A percentile compares a stretch with the other conserved stretches of the same genome.
Evolutionary conservation across 2,329 filamentous ascomycete genomes (phyloP).

Genomic region (Xylaria digitata): DNA sequence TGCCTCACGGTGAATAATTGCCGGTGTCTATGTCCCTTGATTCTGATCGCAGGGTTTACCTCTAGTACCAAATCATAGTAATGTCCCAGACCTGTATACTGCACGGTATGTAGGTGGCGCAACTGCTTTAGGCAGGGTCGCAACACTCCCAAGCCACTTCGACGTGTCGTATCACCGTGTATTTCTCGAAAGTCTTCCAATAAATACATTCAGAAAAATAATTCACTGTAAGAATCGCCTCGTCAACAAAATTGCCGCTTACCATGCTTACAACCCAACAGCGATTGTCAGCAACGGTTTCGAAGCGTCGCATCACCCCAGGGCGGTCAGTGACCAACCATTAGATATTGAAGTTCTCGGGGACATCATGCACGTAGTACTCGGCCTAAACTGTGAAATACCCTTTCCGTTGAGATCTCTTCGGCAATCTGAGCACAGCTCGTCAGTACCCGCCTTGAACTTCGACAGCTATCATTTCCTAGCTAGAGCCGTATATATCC

Average conservation of each 20-base stretch:
- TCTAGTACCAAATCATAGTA: neutral
- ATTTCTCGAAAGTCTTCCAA: conserved; percentile 1
- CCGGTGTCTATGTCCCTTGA: neutral
- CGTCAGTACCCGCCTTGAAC: neutral
- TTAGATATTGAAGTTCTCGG: neutral
- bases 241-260: too few relatives aligned
- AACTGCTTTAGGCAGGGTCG: neutral
- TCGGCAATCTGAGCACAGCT: neutral
- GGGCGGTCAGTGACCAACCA: neutral
- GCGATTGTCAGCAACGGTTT: neutral
- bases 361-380: neutral
- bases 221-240: conserved; percentile 1
- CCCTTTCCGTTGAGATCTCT: neutral
- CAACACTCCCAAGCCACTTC: neutral
- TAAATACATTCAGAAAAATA: conserved; percentile 7
- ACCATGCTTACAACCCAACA: neutral
- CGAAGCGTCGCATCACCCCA: neutral
- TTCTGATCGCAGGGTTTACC: neutral
- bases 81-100: neutral
- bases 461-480: conserved; percentile 13
- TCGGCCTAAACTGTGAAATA: neutral
- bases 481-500: neutral
- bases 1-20: neutral
- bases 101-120: neutral
- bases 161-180: neutral